Evolutionary conservation across 345 rosid genomes (phyloP).

Genomic region (Eucalyptus lansdowneana): DNA sequence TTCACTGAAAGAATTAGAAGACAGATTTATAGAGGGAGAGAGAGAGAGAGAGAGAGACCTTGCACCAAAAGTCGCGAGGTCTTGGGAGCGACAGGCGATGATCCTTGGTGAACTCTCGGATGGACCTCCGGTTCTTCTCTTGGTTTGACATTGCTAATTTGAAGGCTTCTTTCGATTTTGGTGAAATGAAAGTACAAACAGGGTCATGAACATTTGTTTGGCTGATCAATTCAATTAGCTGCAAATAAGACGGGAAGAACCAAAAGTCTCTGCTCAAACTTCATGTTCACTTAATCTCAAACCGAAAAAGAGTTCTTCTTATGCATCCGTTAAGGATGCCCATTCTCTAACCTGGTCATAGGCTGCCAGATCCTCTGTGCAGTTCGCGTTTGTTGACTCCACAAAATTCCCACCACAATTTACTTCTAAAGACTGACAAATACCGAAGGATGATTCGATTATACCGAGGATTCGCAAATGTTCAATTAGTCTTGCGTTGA

Average conservation of each 20-base stretch:
- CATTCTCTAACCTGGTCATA: neutral
- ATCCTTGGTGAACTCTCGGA: neutral
- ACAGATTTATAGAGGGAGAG: neutral
- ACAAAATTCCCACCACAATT: neutral
- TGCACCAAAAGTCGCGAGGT: neutral
- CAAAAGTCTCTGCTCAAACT: neutral
- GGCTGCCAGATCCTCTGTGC: neutral
- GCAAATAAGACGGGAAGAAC: neutral
- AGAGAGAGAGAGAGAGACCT: neutral
- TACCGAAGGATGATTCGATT: neutral
- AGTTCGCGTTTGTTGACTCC: neutral
- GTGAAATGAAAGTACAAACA: neutral
- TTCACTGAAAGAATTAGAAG: neutral
- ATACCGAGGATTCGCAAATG: neutral
- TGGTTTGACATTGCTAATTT: neutral
- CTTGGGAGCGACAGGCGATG: neutral
- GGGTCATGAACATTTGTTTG: neutral
- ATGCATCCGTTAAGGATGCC: neutral
- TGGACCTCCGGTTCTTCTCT: neutral
- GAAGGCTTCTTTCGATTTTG: neutral
- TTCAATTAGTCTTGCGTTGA: neutral
- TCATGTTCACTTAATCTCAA: neutral
- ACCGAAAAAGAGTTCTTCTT: too few species aligned
- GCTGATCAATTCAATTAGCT: neutral
- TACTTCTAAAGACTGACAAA: neutral